Conservation (phyloP, 2,329 filamentous ascomycete genomes). For the Aspergillaceae sp. region DNA sequence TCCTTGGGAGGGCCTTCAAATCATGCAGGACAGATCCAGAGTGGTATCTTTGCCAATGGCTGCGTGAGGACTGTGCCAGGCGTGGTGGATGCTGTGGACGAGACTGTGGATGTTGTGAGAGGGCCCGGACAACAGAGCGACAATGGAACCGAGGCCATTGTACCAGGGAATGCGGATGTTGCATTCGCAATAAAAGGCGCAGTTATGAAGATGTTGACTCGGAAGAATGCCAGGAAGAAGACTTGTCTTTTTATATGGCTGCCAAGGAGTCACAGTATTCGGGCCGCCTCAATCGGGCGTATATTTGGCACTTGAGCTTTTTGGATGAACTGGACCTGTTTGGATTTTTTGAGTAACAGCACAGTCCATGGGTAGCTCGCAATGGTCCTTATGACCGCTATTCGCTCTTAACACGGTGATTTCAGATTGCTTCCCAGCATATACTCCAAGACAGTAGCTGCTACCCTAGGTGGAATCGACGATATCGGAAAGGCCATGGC, state of each 20-base stretch:
- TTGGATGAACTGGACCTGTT: not conserved
- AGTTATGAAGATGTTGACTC: too few relatives aligned
- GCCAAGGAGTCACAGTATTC: too few relatives aligned
- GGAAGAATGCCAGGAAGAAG: too few relatives aligned
- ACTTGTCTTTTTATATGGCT: too few relatives aligned
- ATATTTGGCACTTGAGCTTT: not conserved
- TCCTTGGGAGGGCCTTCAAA: not conserved
- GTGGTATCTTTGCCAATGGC: not conserved
- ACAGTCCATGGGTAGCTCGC: too few relatives aligned
- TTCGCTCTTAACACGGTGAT: too few relatives aligned
- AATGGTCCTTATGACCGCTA: too few relatives aligned
- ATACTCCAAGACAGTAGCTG: too few relatives aligned
- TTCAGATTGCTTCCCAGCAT: too few relatives aligned
- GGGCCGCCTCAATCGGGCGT: too few relatives aligned
- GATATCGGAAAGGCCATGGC: too few relatives aligned
- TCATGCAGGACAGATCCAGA: not conserved
- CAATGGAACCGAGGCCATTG: not conserved
- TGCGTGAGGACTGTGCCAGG: conserved; percentile 3
- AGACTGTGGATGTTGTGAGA: conserved; percentile 3
- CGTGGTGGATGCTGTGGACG: conserved; percentile 7
- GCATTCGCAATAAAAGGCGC: not conserved
- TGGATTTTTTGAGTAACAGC: not conserved
- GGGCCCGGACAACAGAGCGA: not conserved
- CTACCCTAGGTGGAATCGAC: too few relatives aligned
- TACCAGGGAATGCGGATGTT: not conserved